Conservation (phyloP, 163 green algal genomes). For the Chlorella variabilis region DNA sequence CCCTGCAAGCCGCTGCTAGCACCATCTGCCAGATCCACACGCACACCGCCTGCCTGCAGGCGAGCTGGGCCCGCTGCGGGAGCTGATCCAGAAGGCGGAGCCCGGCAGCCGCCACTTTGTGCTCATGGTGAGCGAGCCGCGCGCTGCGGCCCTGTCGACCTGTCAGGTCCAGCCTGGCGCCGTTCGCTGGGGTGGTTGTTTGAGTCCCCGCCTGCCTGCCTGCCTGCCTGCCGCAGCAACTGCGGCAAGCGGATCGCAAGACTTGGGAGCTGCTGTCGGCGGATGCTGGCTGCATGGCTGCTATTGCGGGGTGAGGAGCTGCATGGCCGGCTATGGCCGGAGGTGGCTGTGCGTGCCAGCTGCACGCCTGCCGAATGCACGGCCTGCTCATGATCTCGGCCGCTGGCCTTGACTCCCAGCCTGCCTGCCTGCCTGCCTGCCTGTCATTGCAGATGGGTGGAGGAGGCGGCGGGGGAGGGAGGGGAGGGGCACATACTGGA, state of each 20-base stretch:
- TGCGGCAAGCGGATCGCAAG: constrained; percentile 16
- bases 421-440: background rate
- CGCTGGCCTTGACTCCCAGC: too few species aligned
- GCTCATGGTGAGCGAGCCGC: constrained; percentile 12
- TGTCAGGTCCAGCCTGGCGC: too few species aligned
- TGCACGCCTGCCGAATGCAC: too few species aligned
- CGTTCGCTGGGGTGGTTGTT: too few species aligned
- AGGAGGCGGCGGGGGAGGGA: constrained; percentile 1
- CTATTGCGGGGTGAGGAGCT: constrained; percentile 20
- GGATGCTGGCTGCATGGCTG: constrained; percentile 30
- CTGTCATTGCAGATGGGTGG: constrained; percentile 39
- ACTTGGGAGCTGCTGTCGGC: constrained; percentile 9
- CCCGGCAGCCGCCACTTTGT: background rate
- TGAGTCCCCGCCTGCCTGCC: background rate
- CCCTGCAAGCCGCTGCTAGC: too few species aligned
- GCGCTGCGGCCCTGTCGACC: too few species aligned
- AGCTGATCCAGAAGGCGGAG: constrained; percentile 18
- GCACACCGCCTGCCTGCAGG: background rate
- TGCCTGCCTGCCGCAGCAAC: background rate
- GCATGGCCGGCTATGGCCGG: background rate
- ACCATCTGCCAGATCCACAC: background rate
- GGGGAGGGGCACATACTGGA: constrained; percentile 13
- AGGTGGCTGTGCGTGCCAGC: constrained; percentile 14
- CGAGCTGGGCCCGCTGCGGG: constrained; percentile 33
- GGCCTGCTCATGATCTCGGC: too few species aligned